A percentile compares a stretch with the other conserved stretches of the same genome.
Conservation (phyloP, 2,329 filamentous ascomycete species). For the Venturia carpophila region DNA sequence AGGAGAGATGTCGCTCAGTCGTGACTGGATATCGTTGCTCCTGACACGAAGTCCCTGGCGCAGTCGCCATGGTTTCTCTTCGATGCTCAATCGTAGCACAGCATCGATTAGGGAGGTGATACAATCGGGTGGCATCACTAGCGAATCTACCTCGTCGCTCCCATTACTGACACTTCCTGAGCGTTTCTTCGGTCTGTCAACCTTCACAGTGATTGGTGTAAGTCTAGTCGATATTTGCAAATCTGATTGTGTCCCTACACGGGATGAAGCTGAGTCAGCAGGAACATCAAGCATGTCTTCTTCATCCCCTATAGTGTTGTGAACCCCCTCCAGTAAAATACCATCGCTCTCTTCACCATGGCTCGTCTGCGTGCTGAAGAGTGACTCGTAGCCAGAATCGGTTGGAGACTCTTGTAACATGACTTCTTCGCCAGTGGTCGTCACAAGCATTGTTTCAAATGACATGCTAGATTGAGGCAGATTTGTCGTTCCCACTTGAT, state of each 20-base stretch:
- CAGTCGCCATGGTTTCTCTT: conserved; percentile 24
- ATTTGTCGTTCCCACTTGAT: no score
- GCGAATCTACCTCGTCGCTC: neutral
- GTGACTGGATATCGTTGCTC: conserved; percentile 28
- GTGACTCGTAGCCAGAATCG: conserved; percentile 15
- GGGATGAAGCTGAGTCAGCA: neutral
- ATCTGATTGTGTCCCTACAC: neutral
- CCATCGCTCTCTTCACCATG: neutral
- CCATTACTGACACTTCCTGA: neutral
- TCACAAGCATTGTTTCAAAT: neutral
- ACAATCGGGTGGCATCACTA: conserved; percentile 1
- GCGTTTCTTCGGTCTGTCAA: neutral
- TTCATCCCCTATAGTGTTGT: neutral
- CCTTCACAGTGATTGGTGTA: neutral
- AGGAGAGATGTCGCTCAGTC: conserved; percentile 34
- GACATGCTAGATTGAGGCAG: neutral
- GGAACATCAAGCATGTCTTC: conserved; percentile 1
- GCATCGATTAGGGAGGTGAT: conserved; percentile 28
- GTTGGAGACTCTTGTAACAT: neutral
- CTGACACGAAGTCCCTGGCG: conserved; percentile 23
- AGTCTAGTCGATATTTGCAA: no score
- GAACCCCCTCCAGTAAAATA: neutral
- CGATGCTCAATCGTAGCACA: conserved; percentile 32
- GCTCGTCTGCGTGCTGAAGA: conserved; percentile 16
- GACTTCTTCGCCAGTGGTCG: neutral